Base-by-base conservation (phyloP, 2,329 filamentous ascomycete species). In the Didymella lethalis region DNA sequence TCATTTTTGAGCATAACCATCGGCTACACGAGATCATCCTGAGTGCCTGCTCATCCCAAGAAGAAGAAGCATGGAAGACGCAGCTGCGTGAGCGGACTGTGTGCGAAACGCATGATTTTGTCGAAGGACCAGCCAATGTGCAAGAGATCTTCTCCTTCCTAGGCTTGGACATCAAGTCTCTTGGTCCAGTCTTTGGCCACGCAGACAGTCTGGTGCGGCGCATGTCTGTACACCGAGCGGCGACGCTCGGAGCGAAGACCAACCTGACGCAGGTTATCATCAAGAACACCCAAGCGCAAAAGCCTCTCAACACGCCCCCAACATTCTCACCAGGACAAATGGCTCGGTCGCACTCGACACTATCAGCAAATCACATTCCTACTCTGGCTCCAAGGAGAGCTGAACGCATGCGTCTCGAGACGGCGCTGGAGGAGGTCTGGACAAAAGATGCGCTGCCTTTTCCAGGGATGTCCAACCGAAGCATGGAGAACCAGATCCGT, bases 11-110 rank as follows among this genome's bases (percentile, higher is more conserved):
- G 73, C 86, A 86, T 64, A 84, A 90, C 56, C 86, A 90, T 64
- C 87, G 90, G 59, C 81, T 94, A 52, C 94, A 91, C 73, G 94
- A 98, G 76, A 78, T 97, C 16, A 87, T 97, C 40, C 83, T 97
- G 79, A 96, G 90, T 64, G 94, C 93, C 34, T 97, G 93, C 68
- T 94, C 90, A 1, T 82, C 87, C 0, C 86, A 85, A 40, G 94
- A 99, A 74, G 92, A 95, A 69, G 80, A 85, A 45, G 87, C 89
- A 68, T 99, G 95, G 94, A 88, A 89, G 62, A 82, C 80, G 16
- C 85, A 88, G n/a, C 80, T 97, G 23, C 77, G 81, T 29, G 81
- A 82, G 61, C 80, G 82, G 41, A 83, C 83, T 34, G 76, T 78
- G 34, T 77, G 81, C 8, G 79, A 86, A 66, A 79, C 77, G 20